A percentile compares a stretch with the other conserved stretches of the same genome.
These are phyloP conservation scores for Aspergillus tanneri DNA, from an alignment of 2,329 filamentous ascomycete genomes.

Conservation along the genomic window DNA sequence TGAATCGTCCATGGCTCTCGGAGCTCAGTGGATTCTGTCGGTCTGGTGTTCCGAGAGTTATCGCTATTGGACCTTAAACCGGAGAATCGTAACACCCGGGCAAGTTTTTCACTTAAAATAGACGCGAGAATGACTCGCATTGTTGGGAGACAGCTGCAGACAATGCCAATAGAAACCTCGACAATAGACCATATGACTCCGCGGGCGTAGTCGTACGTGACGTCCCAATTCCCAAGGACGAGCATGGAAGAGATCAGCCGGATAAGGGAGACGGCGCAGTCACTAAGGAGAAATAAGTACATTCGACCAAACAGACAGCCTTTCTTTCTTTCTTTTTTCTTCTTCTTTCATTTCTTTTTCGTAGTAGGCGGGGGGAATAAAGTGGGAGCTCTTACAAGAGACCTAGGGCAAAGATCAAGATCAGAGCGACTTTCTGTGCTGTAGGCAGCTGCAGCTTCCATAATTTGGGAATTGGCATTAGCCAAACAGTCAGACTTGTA, in stretches of 20 bases:
- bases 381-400: not conserved
- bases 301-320: no score
- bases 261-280: not conserved
- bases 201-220: slow-evolving; percentile 1
- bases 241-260: not conserved
- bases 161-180: slow-evolving; percentile 1
- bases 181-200: slow-evolving; percentile 7
- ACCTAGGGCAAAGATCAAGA: not conserved
- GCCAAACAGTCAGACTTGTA: not conserved
- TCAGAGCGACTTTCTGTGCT: slow-evolving; percentile 1
- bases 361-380: no score
- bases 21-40: not conserved
- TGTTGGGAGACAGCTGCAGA: slow-evolving; percentile 2
- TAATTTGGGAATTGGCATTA: slow-evolving; percentile 3
- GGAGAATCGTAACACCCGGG: not conserved
- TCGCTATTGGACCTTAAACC: not conserved
- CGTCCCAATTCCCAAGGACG: not conserved
- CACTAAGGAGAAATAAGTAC: no score
- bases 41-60: not conserved
- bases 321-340: no score
- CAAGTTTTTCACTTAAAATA: not conserved
- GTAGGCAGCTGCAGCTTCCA: slow-evolving; percentile 3
- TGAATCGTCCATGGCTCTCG: not conserved
- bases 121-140: not conserved
- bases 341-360: no score